Conservation (phyloP, 2,329 filamentous ascomycete species). For the Hypoxylon sp. region DNA sequence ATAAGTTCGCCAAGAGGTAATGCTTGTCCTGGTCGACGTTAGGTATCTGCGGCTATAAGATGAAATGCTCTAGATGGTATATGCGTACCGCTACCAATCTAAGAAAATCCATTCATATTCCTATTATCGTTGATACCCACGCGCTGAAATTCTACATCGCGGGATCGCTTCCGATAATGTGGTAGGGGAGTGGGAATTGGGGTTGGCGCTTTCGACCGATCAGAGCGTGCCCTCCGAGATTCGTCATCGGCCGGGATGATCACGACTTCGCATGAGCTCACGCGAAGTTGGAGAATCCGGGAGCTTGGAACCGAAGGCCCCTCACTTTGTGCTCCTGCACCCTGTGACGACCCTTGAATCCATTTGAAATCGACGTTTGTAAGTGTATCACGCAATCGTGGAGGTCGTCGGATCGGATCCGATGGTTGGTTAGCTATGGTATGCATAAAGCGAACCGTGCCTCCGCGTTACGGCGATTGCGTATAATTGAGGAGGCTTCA, state of each 20-base stretch:
- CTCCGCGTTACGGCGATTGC: slow-evolving; percentile 22
- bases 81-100: slow-evolving; percentile 10
- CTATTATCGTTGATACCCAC: slow-evolving; percentile 9
- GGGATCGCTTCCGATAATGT: slow-evolving; percentile 23
- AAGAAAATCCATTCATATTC: slow-evolving; percentile 7
- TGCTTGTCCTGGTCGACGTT: slow-evolving; percentile 12
- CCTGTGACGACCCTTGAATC: slow-evolving; percentile 15
- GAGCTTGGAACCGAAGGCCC: slow-evolving; percentile 32
- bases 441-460: slow-evolving; percentile 34
- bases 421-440: slow-evolving; percentile 23
- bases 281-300: slow-evolving; percentile 22
- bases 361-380: slow-evolving; percentile 32
- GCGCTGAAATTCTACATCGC: slow-evolving; percentile 4
- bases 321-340: slow-evolving; percentile 7
- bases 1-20: slow-evolving; percentile 19
- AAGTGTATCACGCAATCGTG: slow-evolving; percentile 38
- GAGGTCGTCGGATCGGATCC: slow-evolving; percentile 34
- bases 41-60: slow-evolving; percentile 18
- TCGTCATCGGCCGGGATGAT: slow-evolving; percentile 44
- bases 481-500: slow-evolving; percentile 3
- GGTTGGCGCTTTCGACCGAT: slow-evolving; percentile 36
- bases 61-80: slow-evolving; percentile 10
- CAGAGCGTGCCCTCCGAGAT: slow-evolving; percentile 28
- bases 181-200: slow-evolving; percentile 14
- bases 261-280: slow-evolving; percentile 34